These are phyloP conservation scores for Curvularia hawaiiensis DNA, from an alignment of 2,329 filamentous ascomycete species.

Conservation along the genomic window DNA sequence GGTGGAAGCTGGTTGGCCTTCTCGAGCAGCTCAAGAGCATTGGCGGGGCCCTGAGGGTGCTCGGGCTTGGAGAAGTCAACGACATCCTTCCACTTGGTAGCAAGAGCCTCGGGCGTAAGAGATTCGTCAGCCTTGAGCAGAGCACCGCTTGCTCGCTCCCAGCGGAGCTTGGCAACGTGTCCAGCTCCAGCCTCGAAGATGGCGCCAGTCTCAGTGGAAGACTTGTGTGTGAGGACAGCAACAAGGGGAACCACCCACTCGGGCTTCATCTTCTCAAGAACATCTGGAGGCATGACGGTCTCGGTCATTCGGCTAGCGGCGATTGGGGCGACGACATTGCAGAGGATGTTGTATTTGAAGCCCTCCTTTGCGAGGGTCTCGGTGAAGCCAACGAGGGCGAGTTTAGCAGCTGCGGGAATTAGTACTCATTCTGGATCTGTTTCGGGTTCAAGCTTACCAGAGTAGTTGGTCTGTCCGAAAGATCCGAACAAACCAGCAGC, in stretches of 20 bases:
- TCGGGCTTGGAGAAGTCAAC: slow-evolving; percentile 83
- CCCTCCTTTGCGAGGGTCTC: slow-evolving; percentile 98
- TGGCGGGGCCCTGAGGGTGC: slow-evolving; percentile 82
- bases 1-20: slow-evolving; percentile 36
- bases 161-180: slow-evolving; percentile 89
- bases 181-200: slow-evolving; percentile 96
- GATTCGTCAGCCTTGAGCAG: slow-evolving; percentile 86
- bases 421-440: slow-evolving; percentile 26
- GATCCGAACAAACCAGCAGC: slow-evolving; percentile 93
- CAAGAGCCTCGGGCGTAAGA: slow-evolving; percentile 84
- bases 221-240: slow-evolving; percentile 83
- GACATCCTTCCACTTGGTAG: slow-evolving; percentile 88
- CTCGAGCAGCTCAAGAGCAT: slow-evolving; percentile 77
- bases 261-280: slow-evolving; percentile 82
- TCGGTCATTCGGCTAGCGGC: slow-evolving; percentile 95
- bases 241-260: slow-evolving; percentile 96
- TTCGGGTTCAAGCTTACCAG: slow-evolving; percentile 55
- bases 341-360: slow-evolving; percentile 94
- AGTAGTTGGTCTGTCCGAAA: slow-evolving; percentile 97
- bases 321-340: slow-evolving; percentile 94
- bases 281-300: slow-evolving; percentile 93
- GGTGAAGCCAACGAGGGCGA: slow-evolving; percentile 94
- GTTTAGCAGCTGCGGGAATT: slow-evolving; percentile 73
- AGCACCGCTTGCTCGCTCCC: slow-evolving; percentile 90
- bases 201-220: slow-evolving; percentile 83